Percentiles rank a stretch among this genome's conserved stretches.
Evolutionary conservation across 1,284 basidiomycete species (phyloP).

Genomic region (Puccinia coronata): DNA sequence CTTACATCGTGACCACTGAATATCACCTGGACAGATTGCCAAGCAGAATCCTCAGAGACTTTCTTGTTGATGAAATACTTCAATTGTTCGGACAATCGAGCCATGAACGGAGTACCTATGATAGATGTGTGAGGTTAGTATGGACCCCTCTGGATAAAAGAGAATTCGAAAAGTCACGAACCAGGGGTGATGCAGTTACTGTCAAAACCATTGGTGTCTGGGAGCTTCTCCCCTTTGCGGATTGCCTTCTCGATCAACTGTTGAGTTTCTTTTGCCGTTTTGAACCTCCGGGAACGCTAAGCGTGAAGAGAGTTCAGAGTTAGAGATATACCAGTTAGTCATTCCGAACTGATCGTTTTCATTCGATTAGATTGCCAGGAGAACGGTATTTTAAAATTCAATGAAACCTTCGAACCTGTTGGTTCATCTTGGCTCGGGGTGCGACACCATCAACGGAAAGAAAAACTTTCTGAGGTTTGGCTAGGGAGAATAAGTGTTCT

Average conservation of each 20-base stretch:
- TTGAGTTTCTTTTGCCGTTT: constrained; percentile 88
- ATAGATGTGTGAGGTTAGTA: constrained; percentile 5
- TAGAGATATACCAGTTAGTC: background rate
- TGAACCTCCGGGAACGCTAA: constrained; percentile 78
- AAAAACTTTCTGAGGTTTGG: constrained; percentile 83
- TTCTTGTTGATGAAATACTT: constrained; percentile 97
- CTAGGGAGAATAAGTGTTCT: constrained; percentile 93
- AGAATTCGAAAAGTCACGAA: constrained; percentile 59
- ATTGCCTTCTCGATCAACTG: constrained; percentile 83
- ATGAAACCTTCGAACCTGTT: constrained; percentile 64
- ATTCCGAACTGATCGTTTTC: background rate
- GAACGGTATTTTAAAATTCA: background rate
- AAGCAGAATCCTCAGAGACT: constrained; percentile 90
- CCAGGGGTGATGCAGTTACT: constrained; percentile 99
- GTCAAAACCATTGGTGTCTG: constrained; percentile 92
- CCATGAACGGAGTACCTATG: constrained; percentile 93
- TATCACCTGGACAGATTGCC: constrained; percentile 88
- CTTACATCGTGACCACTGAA: constrained; percentile 89
- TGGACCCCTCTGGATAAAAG: background rate
- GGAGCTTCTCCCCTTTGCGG: constrained; percentile 83
- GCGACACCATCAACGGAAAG: constrained; percentile 90
- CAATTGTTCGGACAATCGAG: constrained; percentile 81
- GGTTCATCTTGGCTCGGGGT: constrained; percentile 99
- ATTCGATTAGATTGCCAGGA: background rate
- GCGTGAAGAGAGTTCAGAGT: background rate